Evolutionary conservation across 805 yeast genomes (phyloP).

Genomic region (Kuraishia cidri): DNA sequence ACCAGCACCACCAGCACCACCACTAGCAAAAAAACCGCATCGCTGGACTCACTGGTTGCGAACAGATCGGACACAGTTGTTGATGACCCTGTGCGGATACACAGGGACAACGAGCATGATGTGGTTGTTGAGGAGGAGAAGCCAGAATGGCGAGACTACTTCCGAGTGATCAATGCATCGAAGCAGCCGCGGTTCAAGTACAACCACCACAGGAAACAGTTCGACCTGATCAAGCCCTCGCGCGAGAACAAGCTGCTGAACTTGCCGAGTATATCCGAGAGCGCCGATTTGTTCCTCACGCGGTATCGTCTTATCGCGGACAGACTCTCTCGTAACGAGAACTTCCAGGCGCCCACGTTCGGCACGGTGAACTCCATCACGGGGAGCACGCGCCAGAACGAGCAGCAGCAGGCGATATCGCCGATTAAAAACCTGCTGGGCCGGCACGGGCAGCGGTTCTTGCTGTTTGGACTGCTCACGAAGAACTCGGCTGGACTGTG

Average conservation of each 20-base stretch:
- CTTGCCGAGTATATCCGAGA: slow-evolving; percentile 10
- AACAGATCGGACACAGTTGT: slow-evolving; percentile 1
- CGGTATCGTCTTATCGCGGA: slow-evolving; percentile 62
- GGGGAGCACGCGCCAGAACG: slow-evolving; percentile 10
- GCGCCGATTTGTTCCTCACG: slow-evolving; percentile 33
- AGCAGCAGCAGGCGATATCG: slow-evolving; percentile 35
- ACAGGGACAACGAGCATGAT: slow-evolving; percentile 3
- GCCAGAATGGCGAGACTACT: slow-evolving; percentile 62
- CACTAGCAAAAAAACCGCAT: background rate
- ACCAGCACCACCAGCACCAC: background rate
- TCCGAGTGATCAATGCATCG: slow-evolving; percentile 53
- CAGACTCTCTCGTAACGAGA: slow-evolving; percentile 66
- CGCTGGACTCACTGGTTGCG: slow-evolving; percentile 1
- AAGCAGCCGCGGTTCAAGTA: slow-evolving; percentile 59
- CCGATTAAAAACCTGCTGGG: slow-evolving; percentile 81
- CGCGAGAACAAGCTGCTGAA: background rate
- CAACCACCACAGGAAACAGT: slow-evolving; percentile 54
- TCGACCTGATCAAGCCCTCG: slow-evolving; percentile 23
- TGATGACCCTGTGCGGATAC: background rate
- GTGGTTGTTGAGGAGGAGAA: slow-evolving; percentile 2
- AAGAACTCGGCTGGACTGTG: slow-evolving; percentile 57
- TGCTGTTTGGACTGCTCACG: slow-evolving; percentile 69
- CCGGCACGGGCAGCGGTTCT: slow-evolving; percentile 66
- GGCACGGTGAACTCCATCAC: slow-evolving; percentile 34
- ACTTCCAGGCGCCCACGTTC: slow-evolving; percentile 44